A percentile compares a stretch with the other conserved stretches of the same genome.
phyloP scores from a whole-genome alignment of 768 basidiomycete genomes.

The Pleurotus pulmonarius region DNA sequence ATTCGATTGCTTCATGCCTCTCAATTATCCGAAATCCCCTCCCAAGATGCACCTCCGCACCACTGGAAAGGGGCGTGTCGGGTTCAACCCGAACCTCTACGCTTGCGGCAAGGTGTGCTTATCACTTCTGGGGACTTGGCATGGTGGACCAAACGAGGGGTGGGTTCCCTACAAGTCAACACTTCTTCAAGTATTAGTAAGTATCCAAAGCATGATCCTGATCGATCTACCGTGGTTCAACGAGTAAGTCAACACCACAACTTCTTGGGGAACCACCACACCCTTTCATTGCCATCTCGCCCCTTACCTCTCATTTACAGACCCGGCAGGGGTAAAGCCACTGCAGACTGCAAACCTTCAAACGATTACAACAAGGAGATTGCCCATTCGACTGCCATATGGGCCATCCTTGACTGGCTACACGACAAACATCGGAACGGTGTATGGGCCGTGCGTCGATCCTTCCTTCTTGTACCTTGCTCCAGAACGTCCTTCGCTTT shows the following conservation, averaged over 20 bases:
- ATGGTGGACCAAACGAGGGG: slow-evolving; percentile 38
- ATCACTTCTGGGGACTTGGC: slow-evolving; percentile 54
- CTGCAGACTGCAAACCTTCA: slow-evolving; percentile 28
- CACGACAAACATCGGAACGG: slow-evolving; percentile 34
- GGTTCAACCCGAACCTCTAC: slow-evolving; percentile 59
- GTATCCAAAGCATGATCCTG: slow-evolving; percentile 58
- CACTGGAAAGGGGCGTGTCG: slow-evolving; percentile 44
- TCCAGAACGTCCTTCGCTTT: not conserved
- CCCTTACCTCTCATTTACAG: slow-evolving; percentile 22
- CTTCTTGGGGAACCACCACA: not conserved
- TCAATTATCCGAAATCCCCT: slow-evolving; percentile 43
- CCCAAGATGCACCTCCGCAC: slow-evolving; percentile 50
- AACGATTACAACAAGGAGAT: slow-evolving; percentile 44
- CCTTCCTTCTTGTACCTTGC: not conserved
- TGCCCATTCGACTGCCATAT: slow-evolving; percentile 38
- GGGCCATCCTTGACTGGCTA: slow-evolving; percentile 56
- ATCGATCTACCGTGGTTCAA: slow-evolving; percentile 54
- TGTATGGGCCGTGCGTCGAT: slow-evolving; percentile 41
- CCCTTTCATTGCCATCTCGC: not conserved
- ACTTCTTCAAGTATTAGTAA: slow-evolving; percentile 52
- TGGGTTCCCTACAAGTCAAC: slow-evolving; percentile 50
- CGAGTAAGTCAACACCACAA: slow-evolving; percentile 33
- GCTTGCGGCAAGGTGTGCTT: slow-evolving; percentile 48
- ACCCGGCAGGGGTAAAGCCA: slow-evolving; percentile 44
- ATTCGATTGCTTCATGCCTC: slow-evolving; percentile 54